Evolutionary conservation across 2,329 filamentous ascomycete genomes (phyloP).

Genomic region (Arachnomyces sp.): DNA sequence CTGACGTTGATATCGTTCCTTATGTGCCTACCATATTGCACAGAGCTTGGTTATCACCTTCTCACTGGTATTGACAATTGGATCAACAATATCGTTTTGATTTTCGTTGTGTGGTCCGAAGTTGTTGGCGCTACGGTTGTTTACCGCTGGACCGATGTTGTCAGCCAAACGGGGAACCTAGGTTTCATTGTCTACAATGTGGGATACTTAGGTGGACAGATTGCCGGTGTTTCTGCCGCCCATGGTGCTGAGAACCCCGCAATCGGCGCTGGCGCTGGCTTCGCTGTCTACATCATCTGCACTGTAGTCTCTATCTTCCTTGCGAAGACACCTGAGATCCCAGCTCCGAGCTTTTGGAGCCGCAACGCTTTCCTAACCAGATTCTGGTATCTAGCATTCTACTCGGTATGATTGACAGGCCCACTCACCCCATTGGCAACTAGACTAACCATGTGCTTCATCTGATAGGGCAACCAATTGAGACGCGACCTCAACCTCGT

Average conservation of each 20-base stretch:
- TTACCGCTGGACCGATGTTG: conserved; percentile 49
- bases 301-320: conserved; percentile 33
- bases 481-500: conserved; percentile 48
- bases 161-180: conserved; percentile 41
- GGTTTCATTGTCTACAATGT: conserved; percentile 45
- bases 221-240: conserved; percentile 44
- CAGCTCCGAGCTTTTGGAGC: conserved; percentile 37
- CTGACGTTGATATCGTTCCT: conserved; percentile 45
- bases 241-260: conserved; percentile 36
- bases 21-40: conserved; percentile 49
- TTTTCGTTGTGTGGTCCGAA: conserved; percentile 52
- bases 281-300: conserved; percentile 44
- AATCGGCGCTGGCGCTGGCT: conserved; percentile 44
- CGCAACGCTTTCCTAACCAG: conserved; percentile 29
- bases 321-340: conserved; percentile 35
- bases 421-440: neutral
- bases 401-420: conserved; percentile 42
- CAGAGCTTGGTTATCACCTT: conserved; percentile 49
- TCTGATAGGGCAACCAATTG: conserved; percentile 47
- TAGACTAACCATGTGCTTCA: conserved; percentile 1
- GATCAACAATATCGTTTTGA: conserved; percentile 49
- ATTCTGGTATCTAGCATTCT: conserved; percentile 49
- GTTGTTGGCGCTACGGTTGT: conserved; percentile 46
- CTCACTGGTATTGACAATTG: conserved; percentile 48
- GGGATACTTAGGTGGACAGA: conserved; percentile 47